Evolutionary conservation across 2,329 filamentous ascomycete genomes (phyloP).

Genomic region (Ceratocystis lukuohia): DNA sequence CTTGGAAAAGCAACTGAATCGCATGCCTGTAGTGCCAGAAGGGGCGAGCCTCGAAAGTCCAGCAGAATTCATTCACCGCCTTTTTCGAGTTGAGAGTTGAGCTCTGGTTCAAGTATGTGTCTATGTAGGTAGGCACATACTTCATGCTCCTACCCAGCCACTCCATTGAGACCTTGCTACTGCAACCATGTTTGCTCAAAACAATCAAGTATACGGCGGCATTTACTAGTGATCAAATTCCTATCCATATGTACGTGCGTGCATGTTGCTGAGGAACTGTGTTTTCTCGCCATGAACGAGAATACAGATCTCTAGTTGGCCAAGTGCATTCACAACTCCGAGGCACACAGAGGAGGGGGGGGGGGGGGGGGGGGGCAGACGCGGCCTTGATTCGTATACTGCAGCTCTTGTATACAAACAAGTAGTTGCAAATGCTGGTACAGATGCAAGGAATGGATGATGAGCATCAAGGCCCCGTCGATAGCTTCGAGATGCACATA

Average conservation of each 20-base stretch:
- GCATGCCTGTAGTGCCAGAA: neutral
- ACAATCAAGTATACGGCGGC: neutral
- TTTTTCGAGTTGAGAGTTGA: neutral
- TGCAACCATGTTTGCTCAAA: neutral
- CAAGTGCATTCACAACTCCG: too few relatives aligned
- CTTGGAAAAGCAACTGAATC: neutral
- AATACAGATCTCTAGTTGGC: too few relatives aligned
- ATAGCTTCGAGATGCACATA: neutral
- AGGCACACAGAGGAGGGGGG: too few relatives aligned
- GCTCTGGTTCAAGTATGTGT: neutral
- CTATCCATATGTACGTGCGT: neutral
- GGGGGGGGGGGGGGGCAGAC: too few relatives aligned
- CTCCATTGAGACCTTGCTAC: neutral
- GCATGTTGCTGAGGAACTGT: too few relatives aligned
- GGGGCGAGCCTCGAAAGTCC: neutral
- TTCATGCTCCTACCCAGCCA: conserved; percentile 6
- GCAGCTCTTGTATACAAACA: neutral
- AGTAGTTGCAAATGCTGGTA: neutral
- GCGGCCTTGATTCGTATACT: neutral
- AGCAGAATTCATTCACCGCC: conserved; percentile 2
- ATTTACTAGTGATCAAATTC: neutral
- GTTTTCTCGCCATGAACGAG: too few relatives aligned
- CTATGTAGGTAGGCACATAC: neutral
- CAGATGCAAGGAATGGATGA: neutral
- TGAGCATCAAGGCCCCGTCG: neutral